Conservation (phyloP, 1,284 basidiomycete genomes). For the Ustilago sp. region DNA sequence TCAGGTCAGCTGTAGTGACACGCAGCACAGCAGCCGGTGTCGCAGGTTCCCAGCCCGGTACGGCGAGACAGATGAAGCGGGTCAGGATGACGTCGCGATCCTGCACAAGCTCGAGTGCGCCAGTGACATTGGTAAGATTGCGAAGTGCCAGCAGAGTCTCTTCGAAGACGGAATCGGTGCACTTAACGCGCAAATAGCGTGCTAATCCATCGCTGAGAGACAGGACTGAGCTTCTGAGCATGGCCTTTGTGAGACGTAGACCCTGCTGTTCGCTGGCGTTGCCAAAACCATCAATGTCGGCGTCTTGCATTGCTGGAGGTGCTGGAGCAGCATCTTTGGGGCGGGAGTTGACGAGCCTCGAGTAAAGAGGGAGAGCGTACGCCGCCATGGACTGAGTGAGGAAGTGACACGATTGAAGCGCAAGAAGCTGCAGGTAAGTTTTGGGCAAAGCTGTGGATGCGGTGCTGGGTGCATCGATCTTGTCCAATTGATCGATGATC, state of each 20-base stretch:
- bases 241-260: conserved; percentile 77
- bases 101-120: conserved; percentile 84
- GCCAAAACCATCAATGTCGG: conserved; percentile 52
- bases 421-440: conserved; percentile 89
- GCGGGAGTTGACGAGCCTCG: conserved; percentile 71
- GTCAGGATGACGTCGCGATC: conserved; percentile 94
- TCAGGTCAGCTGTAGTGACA: conserved; percentile 9
- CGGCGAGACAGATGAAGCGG: conserved; percentile 85
- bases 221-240: conserved; percentile 89
- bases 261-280: conserved; percentile 66
- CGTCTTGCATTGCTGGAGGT: conserved; percentile 73
- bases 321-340: conserved; percentile 56
- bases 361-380: conserved; percentile 79
- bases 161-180: conserved; percentile 86
- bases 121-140: conserved; percentile 86
- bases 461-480: conserved; percentile 89
- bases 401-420: conserved; percentile 86
- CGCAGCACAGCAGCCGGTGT: conserved; percentile 12
- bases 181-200: conserved; percentile 87
- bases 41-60: conserved; percentile 69
- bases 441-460: conserved; percentile 75
- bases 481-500: conserved; percentile 68
- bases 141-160: conserved; percentile 84
- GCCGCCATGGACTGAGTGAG: conserved; percentile 87
- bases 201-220: conserved; percentile 87